Percentiles rank a stretch among this genome's conserved stretches.
phyloP scores from a whole-genome alignment of 1,284 basidiomycete genomes.

The Pterula multifida region DNA sequence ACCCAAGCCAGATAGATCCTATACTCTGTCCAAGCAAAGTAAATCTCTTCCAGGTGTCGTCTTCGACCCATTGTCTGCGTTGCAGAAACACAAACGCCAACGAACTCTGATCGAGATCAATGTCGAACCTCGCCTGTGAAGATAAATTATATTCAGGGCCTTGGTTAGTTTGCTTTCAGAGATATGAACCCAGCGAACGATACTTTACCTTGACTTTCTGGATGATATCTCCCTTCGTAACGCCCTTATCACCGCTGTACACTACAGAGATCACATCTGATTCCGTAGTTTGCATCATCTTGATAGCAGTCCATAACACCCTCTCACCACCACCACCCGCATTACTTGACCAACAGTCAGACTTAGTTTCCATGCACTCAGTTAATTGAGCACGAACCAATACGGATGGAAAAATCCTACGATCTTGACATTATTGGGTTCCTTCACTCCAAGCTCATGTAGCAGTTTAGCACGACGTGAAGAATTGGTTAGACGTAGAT shows the following conservation, averaged over 20 bases:
- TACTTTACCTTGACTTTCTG: constrained; percentile 71
- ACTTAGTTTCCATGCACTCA: constrained; percentile 18
- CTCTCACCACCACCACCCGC: constrained; percentile 96
- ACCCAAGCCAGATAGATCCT: constrained; percentile 76
- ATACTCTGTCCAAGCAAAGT: constrained; percentile 88
- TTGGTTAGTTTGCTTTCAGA: constrained; percentile 7
- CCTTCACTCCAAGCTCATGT: neutral
- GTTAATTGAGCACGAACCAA: constrained; percentile 46
- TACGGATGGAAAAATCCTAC: constrained; percentile 94
- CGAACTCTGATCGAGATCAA: constrained; percentile 48
- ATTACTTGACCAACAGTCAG: constrained; percentile 55
- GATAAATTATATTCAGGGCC: neutral
- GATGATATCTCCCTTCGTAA: constrained; percentile 76
- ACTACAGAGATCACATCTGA: constrained; percentile 68
- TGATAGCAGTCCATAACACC: constrained; percentile 89
- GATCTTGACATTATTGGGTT: constrained; percentile 16
- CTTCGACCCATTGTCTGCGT: constrained; percentile 68
- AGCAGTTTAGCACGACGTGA: neutral
- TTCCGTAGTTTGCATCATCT: constrained; percentile 65
- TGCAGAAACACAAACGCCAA: constrained; percentile 74
- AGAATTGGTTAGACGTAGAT: neutral
- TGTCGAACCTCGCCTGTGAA: constrained; percentile 74
- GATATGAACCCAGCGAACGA: constrained; percentile 1
- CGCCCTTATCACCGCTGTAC: constrained; percentile 82
- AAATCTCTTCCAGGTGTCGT: constrained; percentile 75